phyloP scores from a whole-genome alignment of 2,329 filamentous ascomycete species.

The Aspergillus hortae region DNA sequence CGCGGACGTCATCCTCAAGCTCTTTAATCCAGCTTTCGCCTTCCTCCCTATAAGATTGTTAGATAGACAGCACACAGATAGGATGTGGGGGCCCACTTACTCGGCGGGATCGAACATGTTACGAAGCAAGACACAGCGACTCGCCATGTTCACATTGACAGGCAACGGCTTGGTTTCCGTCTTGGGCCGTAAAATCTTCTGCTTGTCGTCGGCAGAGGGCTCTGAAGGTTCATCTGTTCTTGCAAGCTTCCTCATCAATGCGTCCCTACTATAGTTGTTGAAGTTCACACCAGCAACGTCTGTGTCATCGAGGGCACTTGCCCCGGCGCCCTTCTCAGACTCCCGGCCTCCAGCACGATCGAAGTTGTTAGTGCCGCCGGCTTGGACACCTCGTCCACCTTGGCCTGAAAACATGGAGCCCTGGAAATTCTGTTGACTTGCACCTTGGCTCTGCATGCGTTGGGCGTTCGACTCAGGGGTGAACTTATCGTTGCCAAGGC shows the following conservation, averaged over 20 bases:
- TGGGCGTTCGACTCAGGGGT: slow-evolving; percentile 94
- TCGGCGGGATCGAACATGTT: slow-evolving; percentile 93
- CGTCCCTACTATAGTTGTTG: slow-evolving; percentile 98
- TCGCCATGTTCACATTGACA: slow-evolving; percentile 86
- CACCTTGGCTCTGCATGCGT: slow-evolving; percentile 78
- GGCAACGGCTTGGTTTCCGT: slow-evolving; percentile 74
- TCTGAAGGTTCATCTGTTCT: slow-evolving; percentile 80
- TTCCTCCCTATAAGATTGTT: slow-evolving; percentile 63
- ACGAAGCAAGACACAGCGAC: slow-evolving; percentile 87
- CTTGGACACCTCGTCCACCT: slow-evolving; percentile 79
- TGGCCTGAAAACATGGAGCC: slow-evolving; percentile 88
- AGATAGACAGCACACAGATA: slow-evolving; percentile 20
- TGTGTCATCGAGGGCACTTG: slow-evolving; percentile 93
- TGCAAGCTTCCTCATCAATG: slow-evolving; percentile 97
- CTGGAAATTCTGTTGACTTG: slow-evolving; percentile 67
- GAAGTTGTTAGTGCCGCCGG: slow-evolving; percentile 71
- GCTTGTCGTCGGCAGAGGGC: slow-evolving; percentile 59
- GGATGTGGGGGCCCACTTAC: slow-evolving; percentile 52
- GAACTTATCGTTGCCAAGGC: slow-evolving; percentile 99
- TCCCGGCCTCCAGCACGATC: slow-evolving; percentile 87
- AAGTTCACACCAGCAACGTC: slow-evolving; percentile 98
- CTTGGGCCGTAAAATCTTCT: slow-evolving; percentile 72
- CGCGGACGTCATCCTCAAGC: slow-evolving; percentile 86
- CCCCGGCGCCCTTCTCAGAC: slow-evolving; percentile 81
- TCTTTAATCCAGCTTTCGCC: slow-evolving; percentile 88